phyloP scores from a whole-genome alignment of 208 protist genomes.

The Wallacemonas sp. region DNA sequence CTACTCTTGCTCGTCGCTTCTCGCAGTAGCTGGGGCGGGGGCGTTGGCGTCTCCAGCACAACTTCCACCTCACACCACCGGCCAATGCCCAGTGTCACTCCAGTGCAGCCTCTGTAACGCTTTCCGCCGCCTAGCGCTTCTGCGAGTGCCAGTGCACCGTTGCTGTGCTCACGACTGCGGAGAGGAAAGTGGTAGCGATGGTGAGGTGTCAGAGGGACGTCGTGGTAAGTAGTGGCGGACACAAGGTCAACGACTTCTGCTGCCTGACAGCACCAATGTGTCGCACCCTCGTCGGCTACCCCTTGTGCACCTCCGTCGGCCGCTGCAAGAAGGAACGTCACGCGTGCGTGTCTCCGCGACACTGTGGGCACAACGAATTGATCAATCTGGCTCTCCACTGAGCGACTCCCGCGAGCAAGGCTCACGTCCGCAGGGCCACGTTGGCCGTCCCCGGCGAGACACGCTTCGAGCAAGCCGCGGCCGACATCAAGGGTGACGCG shows the following conservation, averaged over 20 bases:
- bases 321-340: neutral
- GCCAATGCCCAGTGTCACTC: conserved; percentile 16
- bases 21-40: neutral
- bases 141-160: no score
- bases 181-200: conserved; percentile 33
- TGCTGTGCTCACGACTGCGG: neutral
- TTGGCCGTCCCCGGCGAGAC: neutral
- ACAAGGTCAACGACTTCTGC: conserved; percentile 3
- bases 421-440: neutral
- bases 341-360: neutral
- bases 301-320: no score
- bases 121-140: no score
- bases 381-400: neutral
- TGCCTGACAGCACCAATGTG: neutral
- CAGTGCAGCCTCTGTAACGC: no score
- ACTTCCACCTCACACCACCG: conserved; percentile 18
- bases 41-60: conserved; percentile 3
- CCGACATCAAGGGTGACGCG: neutral
- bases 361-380: conserved; percentile 1
- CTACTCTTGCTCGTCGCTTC: no score
- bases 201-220: conserved; percentile 32
- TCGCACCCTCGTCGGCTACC: no score
- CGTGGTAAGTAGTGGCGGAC: conserved; percentile 13
- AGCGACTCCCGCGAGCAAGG: neutral
- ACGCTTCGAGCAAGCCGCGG: neutral